Evolutionary conservation across 164 flowering plant genomes (phyloP).

Genomic region (Sextonia rubra): DNA sequence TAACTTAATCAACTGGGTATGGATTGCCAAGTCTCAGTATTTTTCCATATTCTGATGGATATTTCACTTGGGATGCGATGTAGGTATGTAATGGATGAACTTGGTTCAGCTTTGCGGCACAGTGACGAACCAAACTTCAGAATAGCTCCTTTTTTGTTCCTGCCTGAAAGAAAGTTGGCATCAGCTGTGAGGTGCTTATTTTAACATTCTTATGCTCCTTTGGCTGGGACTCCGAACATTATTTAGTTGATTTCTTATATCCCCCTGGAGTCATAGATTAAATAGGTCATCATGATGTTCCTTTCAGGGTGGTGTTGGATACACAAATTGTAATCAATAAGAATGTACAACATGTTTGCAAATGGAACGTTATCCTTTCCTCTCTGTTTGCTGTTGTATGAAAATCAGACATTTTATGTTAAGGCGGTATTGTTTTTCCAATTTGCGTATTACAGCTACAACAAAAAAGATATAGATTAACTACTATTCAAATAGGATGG

Average conservation of each 20-base stretch:
- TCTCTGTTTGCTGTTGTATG: neutral
- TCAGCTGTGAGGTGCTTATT: constrained; percentile 76
- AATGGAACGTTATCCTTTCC: neutral
- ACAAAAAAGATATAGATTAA: too few species aligned
- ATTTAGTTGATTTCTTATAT: constrained; percentile 1
- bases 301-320: neutral
- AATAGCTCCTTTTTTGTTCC: constrained; percentile 89
- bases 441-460: too few species aligned
- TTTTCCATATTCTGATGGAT: neutral
- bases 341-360: neutral
- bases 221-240: neutral
- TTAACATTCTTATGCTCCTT: constrained; percentile 11
- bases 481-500: too few species aligned
- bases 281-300: neutral
- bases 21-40: neutral
- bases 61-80: constrained; percentile 5
- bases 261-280: neutral
- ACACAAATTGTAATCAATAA: neutral
- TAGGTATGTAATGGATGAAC: constrained; percentile 98
- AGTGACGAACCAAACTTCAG: constrained; percentile 90
- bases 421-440: too few species aligned
- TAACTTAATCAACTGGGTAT: neutral
- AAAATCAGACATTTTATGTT: neutral
- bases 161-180: constrained; percentile 81
- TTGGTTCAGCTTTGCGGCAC: constrained; percentile 94